Evolutionary conservation across 768 basidiomycete genomes (phyloP).

Genomic region (Kwoniella bestiolae): DNA sequence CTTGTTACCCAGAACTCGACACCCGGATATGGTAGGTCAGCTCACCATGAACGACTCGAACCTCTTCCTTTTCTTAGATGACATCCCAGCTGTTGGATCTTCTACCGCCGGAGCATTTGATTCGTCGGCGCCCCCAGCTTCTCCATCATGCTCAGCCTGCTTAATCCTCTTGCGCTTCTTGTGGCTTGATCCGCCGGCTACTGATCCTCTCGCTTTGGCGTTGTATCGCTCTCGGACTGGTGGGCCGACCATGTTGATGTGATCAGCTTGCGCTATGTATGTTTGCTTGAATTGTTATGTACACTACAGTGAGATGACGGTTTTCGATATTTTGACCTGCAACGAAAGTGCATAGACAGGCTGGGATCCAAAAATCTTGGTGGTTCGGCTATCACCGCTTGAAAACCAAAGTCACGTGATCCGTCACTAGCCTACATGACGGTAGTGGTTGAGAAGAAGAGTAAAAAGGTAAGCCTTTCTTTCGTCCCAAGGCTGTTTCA

Average conservation of each 20-base stretch:
- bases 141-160: constrained; percentile 11
- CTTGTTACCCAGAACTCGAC: neutral
- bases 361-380: neutral
- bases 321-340: too few species aligned
- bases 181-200: constrained; percentile 66
- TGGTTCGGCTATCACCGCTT: neutral
- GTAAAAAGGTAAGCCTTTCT: too few species aligned
- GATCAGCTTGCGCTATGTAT: neutral
- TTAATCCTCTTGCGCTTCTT: constrained; percentile 63
- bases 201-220: constrained; percentile 70
- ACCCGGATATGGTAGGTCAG: constrained; percentile 6
- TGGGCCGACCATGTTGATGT: constrained; percentile 39
- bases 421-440: too few species aligned
- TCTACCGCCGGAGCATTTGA: neutral
- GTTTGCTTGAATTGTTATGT: neutral
- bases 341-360: neutral
- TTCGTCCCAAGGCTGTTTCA: too few species aligned
- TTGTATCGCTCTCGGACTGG: constrained; percentile 60
- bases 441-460: too few species aligned
- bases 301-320: too few species aligned
- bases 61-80: constrained; percentile 81
- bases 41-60: constrained; percentile 90
- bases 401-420: neutral
- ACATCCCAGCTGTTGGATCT: constrained; percentile 60
- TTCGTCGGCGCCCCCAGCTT: constrained; percentile 1